Base-by-base conservation (phyloP, 2,329 filamentous ascomycete species). In the Pseudogymnoascus sp. region DNA sequence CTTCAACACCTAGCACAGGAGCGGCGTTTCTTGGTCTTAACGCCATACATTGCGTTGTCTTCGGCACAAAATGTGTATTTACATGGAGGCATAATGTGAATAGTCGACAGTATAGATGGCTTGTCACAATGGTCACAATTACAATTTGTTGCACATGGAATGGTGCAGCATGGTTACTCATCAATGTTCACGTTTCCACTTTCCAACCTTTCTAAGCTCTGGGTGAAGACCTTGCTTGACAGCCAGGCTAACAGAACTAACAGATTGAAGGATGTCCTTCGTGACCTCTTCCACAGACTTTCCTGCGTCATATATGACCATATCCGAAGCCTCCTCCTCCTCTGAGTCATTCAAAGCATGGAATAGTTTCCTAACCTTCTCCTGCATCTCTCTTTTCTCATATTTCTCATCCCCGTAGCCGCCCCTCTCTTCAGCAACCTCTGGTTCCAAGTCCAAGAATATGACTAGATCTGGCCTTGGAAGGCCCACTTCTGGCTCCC, bases 341-440 rank as follows among this genome's bases (percentile, higher is more conserved):
- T 81, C 81, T 67, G 72, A 66, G 40, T 75, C 69, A 60, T 75
- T 78, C 64, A 87, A 70, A 0, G 77, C 80, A 77, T 81, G 82
- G 74, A 96, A 97, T 60, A 96, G 74, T 66, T 87, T 83, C 19
- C 90, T 79, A 12, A 98, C 95, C 8, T 86, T 83, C 65, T 82
- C 79, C 78, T 99, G 95, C 85, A 96, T 90, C 71, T 87, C 86
- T 65, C 83, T 84, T 73, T 86, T 89, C 78, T 99, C 95, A 72
- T 98, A 99, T 66, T 90, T 82, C 79, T 99, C 95, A 16, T 82
- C 84, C 1, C 95, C 95, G 79, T 88, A 99, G 0, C 91, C 93
- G n/a, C 91, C 92, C 16, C 95, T 82, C 69, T 82, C 82, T 31
- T 84, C 84, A 8, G 92, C 92, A 65, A 87, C 83, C 59, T 86